Base-by-base conservation (phyloP, 768 basidiomycete genomes). In the Lactarius akahatsu region DNA sequence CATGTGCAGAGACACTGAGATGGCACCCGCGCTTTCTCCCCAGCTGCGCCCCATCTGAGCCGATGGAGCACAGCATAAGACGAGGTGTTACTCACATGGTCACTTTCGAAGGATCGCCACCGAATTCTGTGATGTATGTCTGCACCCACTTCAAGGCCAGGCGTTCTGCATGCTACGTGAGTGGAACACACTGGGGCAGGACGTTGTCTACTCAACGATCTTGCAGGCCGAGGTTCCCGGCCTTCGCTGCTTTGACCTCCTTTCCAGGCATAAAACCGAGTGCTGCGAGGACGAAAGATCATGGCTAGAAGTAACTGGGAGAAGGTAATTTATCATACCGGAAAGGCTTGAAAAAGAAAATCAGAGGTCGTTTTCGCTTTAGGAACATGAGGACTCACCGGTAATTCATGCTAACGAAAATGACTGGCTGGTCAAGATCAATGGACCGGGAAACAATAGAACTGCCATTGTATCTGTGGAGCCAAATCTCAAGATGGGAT, bases 201-300 rank as follows among this genome's bases (percentile, higher is more conserved):
- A n/a, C 4, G 1, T 34, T 20, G 38, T 32, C 11, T 2, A 77
- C 83, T 73, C 70, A 52, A 85, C 85, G 85, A 76, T 90, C 88
- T 64, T 82, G 83, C n/a, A 91, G 75, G n/a, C 89, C 89, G 23
- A 88, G 77, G 71, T 90, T 90, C 1, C 83, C 85, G 9, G 83
- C 76, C 2, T 81, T 82, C 4, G 81, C 85, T 4, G 74, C 78
- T 57, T 80, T 81, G 1, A 85, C 80, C 76, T 86, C 84, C 67
- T 80, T 77, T 50, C 83, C 76, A 0, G 80, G 78, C 47, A 86
- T 66, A 73, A 86, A 86, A 3, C 85, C 84, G 59, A 84, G 80
- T 4, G 80, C 83, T 70, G 20, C 0, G 10, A 41, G 23, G 5
- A 34, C 16, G 11, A 5, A 52, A 16, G 15, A 16, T 61, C 13